These are phyloP conservation scores for Nothophaeocryptopus gaeumannii DNA, from an alignment of 2,329 filamentous ascomycete genomes.

Conservation along the genomic window DNA sequence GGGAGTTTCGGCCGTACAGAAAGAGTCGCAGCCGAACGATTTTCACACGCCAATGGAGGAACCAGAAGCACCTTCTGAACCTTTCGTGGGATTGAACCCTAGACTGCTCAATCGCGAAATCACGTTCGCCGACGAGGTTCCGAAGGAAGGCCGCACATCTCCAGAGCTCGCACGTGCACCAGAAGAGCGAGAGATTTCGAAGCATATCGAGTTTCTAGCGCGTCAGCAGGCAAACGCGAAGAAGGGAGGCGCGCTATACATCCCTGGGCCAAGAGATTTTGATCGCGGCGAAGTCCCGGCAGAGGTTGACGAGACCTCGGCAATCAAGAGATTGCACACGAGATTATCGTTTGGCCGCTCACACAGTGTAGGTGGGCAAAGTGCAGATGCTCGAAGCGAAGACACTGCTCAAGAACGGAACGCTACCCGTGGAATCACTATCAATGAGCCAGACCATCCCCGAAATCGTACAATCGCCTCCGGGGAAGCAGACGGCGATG, in stretches of 20 bases:
- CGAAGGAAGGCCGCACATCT: conserved; percentile 10
- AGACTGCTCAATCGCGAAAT: conserved; percentile 49
- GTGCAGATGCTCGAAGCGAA: conserved; percentile 13
- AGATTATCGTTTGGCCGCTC: conserved; percentile 23
- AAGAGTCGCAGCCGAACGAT: not conserved
- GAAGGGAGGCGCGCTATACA: conserved; percentile 72
- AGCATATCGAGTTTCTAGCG: conserved; percentile 85
- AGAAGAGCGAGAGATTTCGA: conserved; percentile 48
- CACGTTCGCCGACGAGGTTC: conserved; percentile 67
- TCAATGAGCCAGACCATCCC: conserved; percentile 60
- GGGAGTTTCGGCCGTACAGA: not conserved
- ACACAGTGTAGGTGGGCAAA: conserved; percentile 21
- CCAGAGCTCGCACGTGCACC: conserved; percentile 52
- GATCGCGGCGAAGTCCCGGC: conserved; percentile 76
- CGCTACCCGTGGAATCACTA: conserved; percentile 59
- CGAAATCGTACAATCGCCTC: conserved; percentile 25
- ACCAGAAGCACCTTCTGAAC: conserved; percentile 2
- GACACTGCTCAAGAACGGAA: conserved; percentile 26
- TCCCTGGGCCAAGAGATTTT: conserved; percentile 86
- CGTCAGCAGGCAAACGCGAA: conserved; percentile 66
- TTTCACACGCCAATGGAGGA: conserved; percentile 2
- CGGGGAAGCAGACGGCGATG: conserved; percentile 18
- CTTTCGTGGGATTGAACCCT: conserved; percentile 30
- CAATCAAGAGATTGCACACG: conserved; percentile 33
- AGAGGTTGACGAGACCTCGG: conserved; percentile 50